Base-by-base conservation (phyloP, 495 filamentous ascomycete genomes). In the Trichoderma asperelloides region DNA sequence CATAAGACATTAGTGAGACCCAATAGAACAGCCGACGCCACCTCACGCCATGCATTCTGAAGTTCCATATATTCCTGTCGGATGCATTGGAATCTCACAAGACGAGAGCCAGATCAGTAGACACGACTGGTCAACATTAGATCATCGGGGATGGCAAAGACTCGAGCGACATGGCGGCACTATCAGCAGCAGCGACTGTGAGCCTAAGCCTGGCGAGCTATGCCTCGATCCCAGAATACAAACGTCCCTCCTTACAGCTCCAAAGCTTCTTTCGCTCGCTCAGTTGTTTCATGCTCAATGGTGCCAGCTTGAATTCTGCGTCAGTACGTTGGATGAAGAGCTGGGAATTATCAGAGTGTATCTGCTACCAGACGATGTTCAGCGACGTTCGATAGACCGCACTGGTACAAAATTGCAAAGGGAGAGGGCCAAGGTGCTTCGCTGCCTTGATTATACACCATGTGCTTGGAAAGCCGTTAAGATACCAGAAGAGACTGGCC, bases 301-400 rank as follows among this genome's bases (percentile, higher is more conserved):
- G 81, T 74, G 84, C n/a, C 72, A 78, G 23, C 71, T 84, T 65
- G 76, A 76, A 8, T 75, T 81, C 65, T 67, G 69, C 21, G 21
- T 68, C 7, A 71, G 66, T 5, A 27, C 45, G 2, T 13, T 70
- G n/a, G 40, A 70, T 63, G 62, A 69, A 15, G 8, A 72, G 7
- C 65, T 57, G 2, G 75, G 71, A 37, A 73, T 79, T 51, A 71
- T 88, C 15, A 84, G 86, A 30, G 76, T 95, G 0, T 91, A 88
- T 69, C 71, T 91, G 12, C 80, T 92, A 12, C 87, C 89, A 13
- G 84, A 88, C 60, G 86, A 92, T 78, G 78, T 89, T 8, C 81
- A 83, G 18, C 81, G 87, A 47, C 71, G 73, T 25, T 67, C 71
- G 18, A 75, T 87, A n/a, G 74, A 77, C 9, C 78, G 84, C 1